These are phyloP conservation scores for Phaffomyces opuntiae DNA, from an alignment of 805 yeast species.

Conservation along the genomic window DNA sequence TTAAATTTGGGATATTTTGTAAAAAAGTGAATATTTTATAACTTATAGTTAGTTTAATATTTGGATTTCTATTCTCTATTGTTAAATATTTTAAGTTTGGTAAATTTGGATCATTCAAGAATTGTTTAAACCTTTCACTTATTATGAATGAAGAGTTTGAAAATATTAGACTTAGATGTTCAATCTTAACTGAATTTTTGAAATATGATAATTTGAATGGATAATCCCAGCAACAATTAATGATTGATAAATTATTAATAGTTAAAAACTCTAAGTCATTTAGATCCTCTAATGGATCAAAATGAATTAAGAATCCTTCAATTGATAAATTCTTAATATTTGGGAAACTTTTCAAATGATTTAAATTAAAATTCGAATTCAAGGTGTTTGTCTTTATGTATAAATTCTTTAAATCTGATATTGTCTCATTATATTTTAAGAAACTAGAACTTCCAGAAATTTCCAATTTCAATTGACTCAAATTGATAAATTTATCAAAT, in stretches of 20 bases:
- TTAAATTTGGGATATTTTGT: constrained; percentile 26
- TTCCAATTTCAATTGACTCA: constrained; percentile 19
- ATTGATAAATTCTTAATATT: constrained; percentile 29
- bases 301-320: constrained; percentile 35
- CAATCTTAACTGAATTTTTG: constrained; percentile 19
- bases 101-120: constrained; percentile 23
- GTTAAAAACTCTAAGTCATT: constrained; percentile 14
- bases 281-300: constrained; percentile 28
- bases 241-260: constrained; percentile 26
- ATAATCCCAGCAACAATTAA: constrained; percentile 50
- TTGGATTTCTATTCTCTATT: constrained; percentile 22
- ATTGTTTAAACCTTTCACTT: constrained; percentile 29
- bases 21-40: constrained; percentile 25
- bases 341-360: constrained; percentile 34
- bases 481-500: constrained; percentile 17
- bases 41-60: constrained; percentile 26
- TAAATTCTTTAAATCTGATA: constrained; percentile 11
- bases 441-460: constrained; percentile 28
- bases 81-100: constrained; percentile 21
- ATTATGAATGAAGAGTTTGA: constrained; percentile 25
- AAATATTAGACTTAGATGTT: constrained; percentile 21
- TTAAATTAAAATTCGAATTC: constrained; percentile 32
- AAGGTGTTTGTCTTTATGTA: constrained; percentile 18
- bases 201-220: constrained; percentile 38
- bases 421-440: constrained; percentile 24